Evolutionary conservation across 805 yeast species (phyloP).

Genomic region (Hanseniaspora jakobsenii): DNA sequence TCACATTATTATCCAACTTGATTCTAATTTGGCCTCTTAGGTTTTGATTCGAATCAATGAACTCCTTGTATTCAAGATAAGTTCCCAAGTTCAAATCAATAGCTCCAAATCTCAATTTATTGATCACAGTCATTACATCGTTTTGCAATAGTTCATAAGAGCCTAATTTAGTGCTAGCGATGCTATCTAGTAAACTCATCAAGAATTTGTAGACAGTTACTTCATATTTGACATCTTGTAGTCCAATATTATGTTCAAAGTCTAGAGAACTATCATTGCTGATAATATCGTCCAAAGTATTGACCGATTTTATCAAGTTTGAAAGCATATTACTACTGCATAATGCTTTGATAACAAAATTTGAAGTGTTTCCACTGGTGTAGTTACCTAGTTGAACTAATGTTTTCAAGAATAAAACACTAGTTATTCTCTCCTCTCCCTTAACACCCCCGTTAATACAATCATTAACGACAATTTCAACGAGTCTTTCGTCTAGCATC

Average conservation of each 20-base stretch:
- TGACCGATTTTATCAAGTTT: constrained; percentile 53
- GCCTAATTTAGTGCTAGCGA: constrained; percentile 67
- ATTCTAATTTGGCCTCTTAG: constrained; percentile 11
- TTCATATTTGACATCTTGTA: constrained; percentile 55
- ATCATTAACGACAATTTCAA: constrained; percentile 61
- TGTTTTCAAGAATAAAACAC: constrained; percentile 63
- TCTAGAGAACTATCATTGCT: not conserved
- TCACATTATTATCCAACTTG: not conserved
- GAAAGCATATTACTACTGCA: constrained; percentile 54
- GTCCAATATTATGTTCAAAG: constrained; percentile 26
- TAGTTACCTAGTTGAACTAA: constrained; percentile 43
- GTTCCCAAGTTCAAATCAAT: constrained; percentile 75
- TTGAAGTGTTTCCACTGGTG: constrained; percentile 30
- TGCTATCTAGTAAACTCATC: constrained; percentile 53
- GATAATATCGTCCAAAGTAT: constrained; percentile 51
- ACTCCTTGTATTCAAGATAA: constrained; percentile 36
- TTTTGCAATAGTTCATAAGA: constrained; percentile 65
- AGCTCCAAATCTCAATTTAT: constrained; percentile 42
- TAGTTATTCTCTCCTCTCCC: constrained; percentile 61
- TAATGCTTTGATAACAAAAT: constrained; percentile 48
- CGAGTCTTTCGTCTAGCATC: constrained; percentile 46
- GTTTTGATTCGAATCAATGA: constrained; percentile 2
- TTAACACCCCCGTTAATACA: constrained; percentile 53
- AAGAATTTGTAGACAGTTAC: constrained; percentile 65
- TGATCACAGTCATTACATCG: constrained; percentile 54